Evolutionary conservation across 495 filamentous ascomycete species (phyloP), one percentile per base, ranked within the genome.

Genomic region (Trichoderma virens): DNA sequence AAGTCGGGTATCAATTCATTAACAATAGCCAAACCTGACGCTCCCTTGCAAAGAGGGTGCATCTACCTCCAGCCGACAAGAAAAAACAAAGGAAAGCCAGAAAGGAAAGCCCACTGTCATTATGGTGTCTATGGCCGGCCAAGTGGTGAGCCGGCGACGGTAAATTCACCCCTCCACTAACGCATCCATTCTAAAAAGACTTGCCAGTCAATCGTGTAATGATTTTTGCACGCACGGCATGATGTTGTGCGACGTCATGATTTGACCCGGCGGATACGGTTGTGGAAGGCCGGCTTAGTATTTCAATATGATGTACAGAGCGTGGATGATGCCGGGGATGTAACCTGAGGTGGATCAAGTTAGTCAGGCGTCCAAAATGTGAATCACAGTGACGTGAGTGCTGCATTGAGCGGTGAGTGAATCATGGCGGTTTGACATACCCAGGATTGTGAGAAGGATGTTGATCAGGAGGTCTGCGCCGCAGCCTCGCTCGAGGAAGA

Each of bases 401-500:
- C 18, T 11, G 38, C 38, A 5, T 6, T 47, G 18, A 47, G 30
- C n/a, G 6, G 35, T 4, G 41, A 25, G 14, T 5, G 32, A 41
- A 11, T 32, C n/a, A 59, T 16, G 13, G 18, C 11, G 41, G 14
- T 35, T 16, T 56, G 23, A 87, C 82, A 71, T 86, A 92, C 88
- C 89, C 69, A 96, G 82, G 69, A 92, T 83, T 51, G 93, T 96
- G 71, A 97, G 81, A 67, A 87, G 83, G 80, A 97, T 90, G 81
- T 97, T 97, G 85, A 98, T 92, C 69, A 91, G 77, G 64, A 98
- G 76, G 74, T 96, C 91, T 62, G 86, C 83, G 71, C 88, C 89
- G 79, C 93, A 97, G 70, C 92, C 92, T 61, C 87, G 85, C 80
- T 95, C 90, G 66, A 93, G 86, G 82, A 93, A 93, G 71, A 93